phyloP scores from a whole-genome alignment of 2,329 filamentous ascomycete species.

The Coniochaeta hoffmannii region DNA sequence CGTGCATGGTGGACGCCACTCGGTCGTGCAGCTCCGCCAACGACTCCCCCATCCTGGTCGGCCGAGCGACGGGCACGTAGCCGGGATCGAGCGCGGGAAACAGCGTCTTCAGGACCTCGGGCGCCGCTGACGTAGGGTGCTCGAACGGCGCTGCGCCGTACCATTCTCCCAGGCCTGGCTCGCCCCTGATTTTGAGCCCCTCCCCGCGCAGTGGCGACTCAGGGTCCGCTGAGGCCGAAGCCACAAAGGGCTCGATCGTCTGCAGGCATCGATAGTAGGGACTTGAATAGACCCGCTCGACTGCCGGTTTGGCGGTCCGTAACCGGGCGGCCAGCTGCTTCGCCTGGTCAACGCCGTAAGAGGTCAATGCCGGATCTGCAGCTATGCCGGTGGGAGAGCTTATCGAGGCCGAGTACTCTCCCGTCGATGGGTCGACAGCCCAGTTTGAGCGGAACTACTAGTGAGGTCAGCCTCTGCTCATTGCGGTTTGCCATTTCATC shows the following conservation, averaged over 20 bases:
- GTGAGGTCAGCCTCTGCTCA: conserved; percentile 6
- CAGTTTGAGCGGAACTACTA: conserved; percentile 95
- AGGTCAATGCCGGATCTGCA: conserved; percentile 79
- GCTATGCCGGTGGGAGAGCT: conserved; percentile 81
- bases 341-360: conserved; percentile 79
- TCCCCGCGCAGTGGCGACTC: background rate
- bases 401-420: conserved; percentile 66
- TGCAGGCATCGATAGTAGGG: conserved; percentile 85
- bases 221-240: conserved; percentile 9
- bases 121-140: conserved; percentile 69
- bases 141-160: conserved; percentile 81
- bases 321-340: conserved; percentile 66
- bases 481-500: background rate
- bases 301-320: conserved; percentile 51
- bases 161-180: conserved; percentile 70
- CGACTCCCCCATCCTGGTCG: conserved; percentile 69
- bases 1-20: conserved; percentile 60
- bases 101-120: conserved; percentile 52
- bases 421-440: conserved; percentile 74
- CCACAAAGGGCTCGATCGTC: conserved; percentile 65
- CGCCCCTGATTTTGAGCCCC: conserved; percentile 40
- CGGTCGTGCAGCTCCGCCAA: conserved; percentile 75
- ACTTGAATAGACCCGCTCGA: conserved; percentile 74
- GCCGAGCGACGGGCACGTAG: conserved; percentile 57
- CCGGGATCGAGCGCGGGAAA: conserved; percentile 56